A percentile compares a stretch with the other conserved stretches of the same genome.
Conservation (phyloP, 305 asterid genomes). For the Fraxinus latifolia region DNA sequence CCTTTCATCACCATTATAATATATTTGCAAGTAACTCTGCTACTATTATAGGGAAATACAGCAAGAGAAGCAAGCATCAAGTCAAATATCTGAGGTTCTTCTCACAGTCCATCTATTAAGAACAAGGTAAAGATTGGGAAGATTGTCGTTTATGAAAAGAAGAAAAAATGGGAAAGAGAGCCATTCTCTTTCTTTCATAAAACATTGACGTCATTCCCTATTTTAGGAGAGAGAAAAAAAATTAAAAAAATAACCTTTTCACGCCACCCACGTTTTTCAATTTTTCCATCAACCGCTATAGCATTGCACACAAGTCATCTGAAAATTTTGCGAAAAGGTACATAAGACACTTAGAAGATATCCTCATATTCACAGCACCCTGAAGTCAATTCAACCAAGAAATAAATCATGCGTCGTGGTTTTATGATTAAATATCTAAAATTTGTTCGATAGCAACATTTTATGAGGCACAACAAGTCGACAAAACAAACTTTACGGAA, state of each 20-base stretch:
- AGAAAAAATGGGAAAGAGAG: neutral
- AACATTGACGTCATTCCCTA: neutral
- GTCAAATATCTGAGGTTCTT: neutral
- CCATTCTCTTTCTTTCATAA: neutral
- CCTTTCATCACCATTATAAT: neutral
- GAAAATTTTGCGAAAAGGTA: neutral
- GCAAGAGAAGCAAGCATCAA: neutral
- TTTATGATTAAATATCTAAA: neutral
- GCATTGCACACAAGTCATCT: neutral
- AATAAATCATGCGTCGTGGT: neutral
- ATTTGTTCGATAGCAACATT: neutral
- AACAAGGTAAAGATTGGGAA: neutral
- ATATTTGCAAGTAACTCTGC: neutral
- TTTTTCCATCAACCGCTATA: neutral
- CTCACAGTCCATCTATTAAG: neutral
- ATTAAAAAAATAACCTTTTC: neutral
- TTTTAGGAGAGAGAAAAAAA: neutral
- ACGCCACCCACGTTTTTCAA: neutral
- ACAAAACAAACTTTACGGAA: neutral
- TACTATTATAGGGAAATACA: neutral
- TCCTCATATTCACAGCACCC: neutral
- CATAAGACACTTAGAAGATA: neutral
- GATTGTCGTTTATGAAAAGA: neutral
- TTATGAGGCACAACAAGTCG: neutral
- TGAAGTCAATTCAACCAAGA: slow-evolving; percentile 1